phyloP scores from a whole-genome alignment of 2,329 filamentous ascomycete species.

The Ophiostoma ips region DNA sequence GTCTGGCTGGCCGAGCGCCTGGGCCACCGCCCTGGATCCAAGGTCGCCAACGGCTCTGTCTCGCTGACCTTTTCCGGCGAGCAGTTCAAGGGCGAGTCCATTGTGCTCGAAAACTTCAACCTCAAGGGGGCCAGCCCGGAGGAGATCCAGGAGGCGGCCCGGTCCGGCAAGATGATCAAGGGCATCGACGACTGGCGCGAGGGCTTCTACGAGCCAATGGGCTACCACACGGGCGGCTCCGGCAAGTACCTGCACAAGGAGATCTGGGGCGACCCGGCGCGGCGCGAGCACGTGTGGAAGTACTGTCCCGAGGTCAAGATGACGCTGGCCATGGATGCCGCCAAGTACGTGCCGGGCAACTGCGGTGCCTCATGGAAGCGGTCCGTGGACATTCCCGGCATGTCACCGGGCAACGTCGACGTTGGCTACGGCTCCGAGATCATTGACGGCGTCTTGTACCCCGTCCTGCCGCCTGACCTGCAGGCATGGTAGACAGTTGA shows the following conservation, averaged over 20 bases:
- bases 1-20: conserved; percentile 41
- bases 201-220: conserved; percentile 44
- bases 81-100: conserved; percentile 24
- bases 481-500: conserved; percentile 19
- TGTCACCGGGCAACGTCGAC: conserved; percentile 14
- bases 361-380: conserved; percentile 35
- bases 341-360: conserved; percentile 33
- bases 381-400: conserved; percentile 13
- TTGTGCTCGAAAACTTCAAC: conserved; percentile 14
- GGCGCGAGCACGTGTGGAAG: conserved; percentile 37
- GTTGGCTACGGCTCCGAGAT: conserved; percentile 25
- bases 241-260: conserved; percentile 29
- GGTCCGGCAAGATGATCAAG: conserved; percentile 22
- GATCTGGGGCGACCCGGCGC: conserved; percentile 35
- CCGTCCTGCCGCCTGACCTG: conserved; percentile 23
- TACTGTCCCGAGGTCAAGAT: conserved; percentile 48
- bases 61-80: conserved; percentile 38
- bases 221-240: conserved; percentile 40
- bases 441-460: conserved; percentile 28
- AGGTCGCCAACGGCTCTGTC: conserved; percentile 37
- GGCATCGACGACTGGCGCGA: conserved; percentile 36
- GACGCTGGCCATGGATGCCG: conserved; percentile 40
- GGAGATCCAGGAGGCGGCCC: conserved; percentile 18
- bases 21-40: conserved; percentile 31
- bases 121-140: conserved; percentile 14